These are phyloP conservation scores for Aspergillus uvarum DNA, from an alignment of 2,329 filamentous ascomycete species.

Conservation along the genomic window DNA sequence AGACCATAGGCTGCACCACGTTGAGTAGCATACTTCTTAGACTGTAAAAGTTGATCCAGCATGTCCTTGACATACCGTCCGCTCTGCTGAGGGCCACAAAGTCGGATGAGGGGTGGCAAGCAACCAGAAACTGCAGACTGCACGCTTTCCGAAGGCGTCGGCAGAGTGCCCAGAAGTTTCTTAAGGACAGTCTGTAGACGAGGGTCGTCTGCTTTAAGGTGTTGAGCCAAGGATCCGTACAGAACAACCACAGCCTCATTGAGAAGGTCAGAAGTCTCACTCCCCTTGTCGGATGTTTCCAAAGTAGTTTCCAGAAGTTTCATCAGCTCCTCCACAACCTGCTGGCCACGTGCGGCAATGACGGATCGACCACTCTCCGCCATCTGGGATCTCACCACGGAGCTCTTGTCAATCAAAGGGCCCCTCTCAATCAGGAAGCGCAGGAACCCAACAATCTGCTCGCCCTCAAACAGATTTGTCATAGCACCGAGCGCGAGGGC, in stretches of 20 bases:
- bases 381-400: constrained; percentile 81
- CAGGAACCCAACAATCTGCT: constrained; percentile 74
- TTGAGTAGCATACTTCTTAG: constrained; percentile 88
- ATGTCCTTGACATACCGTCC: constrained; percentile 78
- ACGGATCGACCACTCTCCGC: constrained; percentile 81
- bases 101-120: constrained; percentile 82
- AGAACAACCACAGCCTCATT: constrained; percentile 98
- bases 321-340: constrained; percentile 86
- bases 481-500: constrained; percentile 84
- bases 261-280: constrained; percentile 78
- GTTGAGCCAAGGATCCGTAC: constrained; percentile 88
- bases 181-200: constrained; percentile 87
- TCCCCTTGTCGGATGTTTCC: constrained; percentile 80
- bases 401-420: constrained; percentile 79
- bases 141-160: constrained; percentile 92
- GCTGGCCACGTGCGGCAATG: constrained; percentile 77
- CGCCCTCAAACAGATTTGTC: constrained; percentile 65
- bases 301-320: constrained; percentile 83
- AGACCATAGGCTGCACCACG: constrained; percentile 93
- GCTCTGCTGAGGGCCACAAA: constrained; percentile 69
- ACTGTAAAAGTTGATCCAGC: constrained; percentile 76
- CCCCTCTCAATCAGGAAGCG: constrained; percentile 82
- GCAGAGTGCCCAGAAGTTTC: constrained; percentile 79
- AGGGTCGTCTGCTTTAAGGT: constrained; percentile 78
- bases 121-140: constrained; percentile 96